phyloP scores from a whole-genome alignment of 371 early-diverging fungal genomes.

The Lichtheimia ramosa region DNA sequence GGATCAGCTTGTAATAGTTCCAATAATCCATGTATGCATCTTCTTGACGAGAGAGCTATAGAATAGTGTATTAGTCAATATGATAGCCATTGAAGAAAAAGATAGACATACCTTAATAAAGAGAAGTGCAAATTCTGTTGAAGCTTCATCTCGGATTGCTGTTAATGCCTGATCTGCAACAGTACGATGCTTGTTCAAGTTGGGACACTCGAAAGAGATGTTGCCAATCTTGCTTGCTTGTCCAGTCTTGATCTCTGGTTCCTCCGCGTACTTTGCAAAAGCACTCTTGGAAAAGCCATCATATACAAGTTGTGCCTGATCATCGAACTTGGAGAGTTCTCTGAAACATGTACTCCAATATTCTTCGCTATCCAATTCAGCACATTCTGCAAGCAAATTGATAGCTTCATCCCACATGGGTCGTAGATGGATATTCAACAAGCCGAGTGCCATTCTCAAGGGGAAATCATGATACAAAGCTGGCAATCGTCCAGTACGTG shows the following conservation, averaged over 20 bases:
- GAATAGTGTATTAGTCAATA: background rate
- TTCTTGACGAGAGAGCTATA: slow-evolving; percentile 39
- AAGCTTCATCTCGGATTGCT: slow-evolving; percentile 25
- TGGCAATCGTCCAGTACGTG: slow-evolving; percentile 60
- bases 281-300: slow-evolving; percentile 50
- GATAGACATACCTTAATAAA: slow-evolving; percentile 6
- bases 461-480: slow-evolving; percentile 63
- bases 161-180: slow-evolving; percentile 37
- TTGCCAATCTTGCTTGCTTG: slow-evolving; percentile 53
- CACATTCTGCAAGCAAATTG: slow-evolving; percentile 54
- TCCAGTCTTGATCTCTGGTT: slow-evolving; percentile 17
- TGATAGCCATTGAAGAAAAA: background rate
- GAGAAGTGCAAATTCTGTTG: slow-evolving; percentile 1
- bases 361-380: slow-evolving; percentile 49
- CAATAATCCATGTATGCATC: slow-evolving; percentile 69
- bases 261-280: slow-evolving; percentile 18
- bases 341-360: slow-evolving; percentile 67
- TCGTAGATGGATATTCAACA: slow-evolving; percentile 75
- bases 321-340: slow-evolving; percentile 58
- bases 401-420: slow-evolving; percentile 85
- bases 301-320: slow-evolving; percentile 56
- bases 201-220: slow-evolving; percentile 61
- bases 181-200: slow-evolving; percentile 38
- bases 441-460: slow-evolving; percentile 61
- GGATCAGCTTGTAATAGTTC: slow-evolving; percentile 71